phyloP scores from a whole-genome alignment of 2,329 filamentous ascomycete species.

The Sodiomyces alkalinus region DNA sequence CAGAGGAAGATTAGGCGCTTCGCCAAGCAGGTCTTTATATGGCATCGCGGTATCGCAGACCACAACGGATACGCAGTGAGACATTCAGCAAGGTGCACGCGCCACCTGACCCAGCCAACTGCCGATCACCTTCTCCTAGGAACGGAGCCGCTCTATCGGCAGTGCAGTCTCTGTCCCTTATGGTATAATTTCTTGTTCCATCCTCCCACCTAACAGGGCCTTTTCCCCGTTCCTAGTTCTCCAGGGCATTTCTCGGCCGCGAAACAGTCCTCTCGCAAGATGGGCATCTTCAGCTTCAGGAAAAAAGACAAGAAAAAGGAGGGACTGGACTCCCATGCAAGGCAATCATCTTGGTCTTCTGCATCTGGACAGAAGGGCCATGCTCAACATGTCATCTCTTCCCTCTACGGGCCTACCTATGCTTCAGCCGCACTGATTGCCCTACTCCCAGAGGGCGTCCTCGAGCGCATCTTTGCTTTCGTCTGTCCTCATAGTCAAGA shows the following conservation, averaged over 20 bases:
- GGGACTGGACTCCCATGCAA: too few relatives aligned
- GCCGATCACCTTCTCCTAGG: too few relatives aligned
- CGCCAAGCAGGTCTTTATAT: too few relatives aligned
- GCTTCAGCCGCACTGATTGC: slow-evolving; percentile 28
- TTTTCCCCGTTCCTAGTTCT: too few relatives aligned
- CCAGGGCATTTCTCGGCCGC: too few relatives aligned
- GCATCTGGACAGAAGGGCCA: not conserved
- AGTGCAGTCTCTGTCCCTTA: not conserved
- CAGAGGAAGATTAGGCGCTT: too few relatives aligned
- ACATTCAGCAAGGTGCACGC: too few relatives aligned
- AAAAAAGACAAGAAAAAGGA: slow-evolving; percentile 9
- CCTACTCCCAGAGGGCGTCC: slow-evolving; percentile 49
- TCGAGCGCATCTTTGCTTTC: slow-evolving; percentile 63
- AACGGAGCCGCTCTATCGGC: too few relatives aligned
- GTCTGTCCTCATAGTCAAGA: slow-evolving; percentile 76
- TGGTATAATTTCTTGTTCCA: not conserved
- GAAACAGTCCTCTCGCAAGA: slow-evolving; percentile 5
- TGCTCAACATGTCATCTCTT: not conserved
- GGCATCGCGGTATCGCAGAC: too few relatives aligned
- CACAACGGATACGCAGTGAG: too few relatives aligned
- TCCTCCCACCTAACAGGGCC: slow-evolving; percentile 4
- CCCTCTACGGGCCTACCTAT: slow-evolving; percentile 20
- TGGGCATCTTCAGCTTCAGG: slow-evolving; percentile 6
- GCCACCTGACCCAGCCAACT: too few relatives aligned
- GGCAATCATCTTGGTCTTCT: too few relatives aligned